Conservation (phyloP, 208 protist genomes). For the Leishmania lainsoni region DNA sequence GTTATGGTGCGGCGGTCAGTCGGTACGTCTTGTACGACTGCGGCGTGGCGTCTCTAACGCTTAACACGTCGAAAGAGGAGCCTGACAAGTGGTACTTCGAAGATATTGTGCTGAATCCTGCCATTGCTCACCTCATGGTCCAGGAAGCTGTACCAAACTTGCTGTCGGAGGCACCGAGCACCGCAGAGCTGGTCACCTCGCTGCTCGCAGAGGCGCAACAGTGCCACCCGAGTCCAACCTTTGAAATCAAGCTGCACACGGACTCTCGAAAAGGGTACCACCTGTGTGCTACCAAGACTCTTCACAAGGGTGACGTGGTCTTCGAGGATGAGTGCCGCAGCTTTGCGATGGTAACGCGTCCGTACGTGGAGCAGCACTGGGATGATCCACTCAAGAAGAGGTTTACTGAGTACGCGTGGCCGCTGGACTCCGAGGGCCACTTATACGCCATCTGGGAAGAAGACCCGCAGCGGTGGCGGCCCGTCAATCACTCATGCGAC, state of each 20-base stretch:
- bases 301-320: slow-evolving; percentile 59
- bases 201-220: slow-evolving; percentile 25
- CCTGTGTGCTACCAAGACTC: slow-evolving; percentile 52
- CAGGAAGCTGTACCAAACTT: not conserved
- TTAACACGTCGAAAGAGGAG: slow-evolving; percentile 30
- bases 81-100: slow-evolving; percentile 53
- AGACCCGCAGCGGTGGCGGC: slow-evolving; percentile 73
- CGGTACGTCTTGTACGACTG: slow-evolving; percentile 37
- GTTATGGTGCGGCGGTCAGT: slow-evolving; percentile 22
- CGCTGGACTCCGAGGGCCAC: slow-evolving; percentile 80
- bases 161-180: not conserved
- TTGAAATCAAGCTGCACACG: slow-evolving; percentile 38
- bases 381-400: slow-evolving; percentile 42
- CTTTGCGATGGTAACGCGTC: slow-evolving; percentile 73
- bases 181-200: slow-evolving; percentile 10
- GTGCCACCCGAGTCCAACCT: slow-evolving; percentile 26
- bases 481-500: slow-evolving; percentile 90
- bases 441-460: slow-evolving; percentile 88
- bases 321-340: slow-evolving; percentile 81
- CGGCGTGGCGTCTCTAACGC: slow-evolving; percentile 32
- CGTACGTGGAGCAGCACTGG: slow-evolving; percentile 69
- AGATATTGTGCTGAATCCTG: slow-evolving; percentile 25
- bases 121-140: not conserved
- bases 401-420: slow-evolving; percentile 92
- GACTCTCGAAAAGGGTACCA: slow-evolving; percentile 64